Conservation (phyloP, 495 filamentous ascomycete species). For the Penicillium paradoxum region DNA sequence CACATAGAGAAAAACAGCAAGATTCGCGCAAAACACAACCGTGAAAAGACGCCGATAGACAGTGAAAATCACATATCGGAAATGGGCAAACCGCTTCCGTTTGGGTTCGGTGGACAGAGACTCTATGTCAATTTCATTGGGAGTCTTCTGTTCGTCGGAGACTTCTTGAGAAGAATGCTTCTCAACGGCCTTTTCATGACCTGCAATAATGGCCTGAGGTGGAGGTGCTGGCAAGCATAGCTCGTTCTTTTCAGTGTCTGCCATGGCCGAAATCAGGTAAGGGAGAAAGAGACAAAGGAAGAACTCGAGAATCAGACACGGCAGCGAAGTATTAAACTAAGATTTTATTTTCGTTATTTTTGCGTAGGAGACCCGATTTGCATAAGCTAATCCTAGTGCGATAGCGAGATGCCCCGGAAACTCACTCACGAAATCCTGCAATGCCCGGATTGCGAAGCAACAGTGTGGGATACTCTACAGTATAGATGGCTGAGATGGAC, state of each 20-base stretch:
- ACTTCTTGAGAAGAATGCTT: conserved; percentile 2
- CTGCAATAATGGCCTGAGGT: conserved; percentile 6
- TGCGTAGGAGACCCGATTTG: not conserved
- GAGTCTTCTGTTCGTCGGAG: not conserved
- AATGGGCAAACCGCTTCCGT: conserved; percentile 11
- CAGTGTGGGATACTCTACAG: not conserved
- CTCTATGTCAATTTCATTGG: conserved; percentile 8
- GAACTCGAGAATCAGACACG: not conserved
- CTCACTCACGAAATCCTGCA: conserved; percentile 4
- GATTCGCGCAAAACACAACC: conserved; percentile 39
- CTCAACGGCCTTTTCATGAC: not conserved
- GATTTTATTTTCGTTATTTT: conserved; percentile 1
- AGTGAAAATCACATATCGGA: conserved; percentile 28
- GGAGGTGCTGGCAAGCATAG: conserved; percentile 9
- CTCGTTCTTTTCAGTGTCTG: conserved; percentile 12
- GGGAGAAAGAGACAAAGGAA: conserved; percentile 1
- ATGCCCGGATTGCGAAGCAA: conserved; percentile 3
- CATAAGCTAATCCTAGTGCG: not conserved
- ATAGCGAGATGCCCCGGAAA: not conserved
- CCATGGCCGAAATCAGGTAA: conserved; percentile 2
- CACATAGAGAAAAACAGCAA: conserved; percentile 35
- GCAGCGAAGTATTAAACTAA: not conserved
- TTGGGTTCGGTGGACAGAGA: conserved; percentile 6
- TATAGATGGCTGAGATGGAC: not conserved
- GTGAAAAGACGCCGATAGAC: conserved; percentile 43